phyloP scores from a whole-genome alignment of 768 basidiomycete species.

The Heimioporus sp. region DNA sequence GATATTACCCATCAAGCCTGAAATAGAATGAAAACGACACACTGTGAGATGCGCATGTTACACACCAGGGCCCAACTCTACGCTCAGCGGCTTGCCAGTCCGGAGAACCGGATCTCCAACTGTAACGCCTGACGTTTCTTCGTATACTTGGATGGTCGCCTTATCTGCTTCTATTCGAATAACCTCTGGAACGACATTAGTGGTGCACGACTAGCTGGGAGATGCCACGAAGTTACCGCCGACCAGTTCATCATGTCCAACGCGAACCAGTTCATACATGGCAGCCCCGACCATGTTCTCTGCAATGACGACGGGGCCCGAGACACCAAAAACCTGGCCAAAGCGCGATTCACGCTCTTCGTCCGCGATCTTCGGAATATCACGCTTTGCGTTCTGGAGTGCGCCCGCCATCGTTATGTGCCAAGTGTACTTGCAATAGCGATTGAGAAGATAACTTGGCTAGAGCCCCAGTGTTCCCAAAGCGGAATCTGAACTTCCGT shows the following conservation, averaged over 20 bases:
- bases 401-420: conserved; percentile 81
- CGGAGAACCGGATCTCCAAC: conserved; percentile 97
- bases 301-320: conserved; percentile 97
- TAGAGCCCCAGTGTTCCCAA: conserved; percentile 14
- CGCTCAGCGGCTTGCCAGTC: conserved; percentile 96
- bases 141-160: conserved; percentile 98
- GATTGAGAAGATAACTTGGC: background rate
- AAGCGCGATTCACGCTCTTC: conserved; percentile 87
- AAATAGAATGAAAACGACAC: conserved; percentile 1
- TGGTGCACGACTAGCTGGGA: background rate
- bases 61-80: conserved; percentile 95
- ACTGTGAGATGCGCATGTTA: conserved; percentile 1
- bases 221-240: conserved; percentile 62
- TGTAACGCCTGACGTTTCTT: conserved; percentile 98
- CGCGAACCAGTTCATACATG: conserved; percentile 97
- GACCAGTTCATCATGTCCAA: conserved; percentile 97
- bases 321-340: conserved; percentile 91
- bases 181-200: conserved; percentile 68
- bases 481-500: conserved; percentile 24
- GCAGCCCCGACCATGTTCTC: conserved; percentile 93
- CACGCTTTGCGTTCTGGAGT: conserved; percentile 83
- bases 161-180: conserved; percentile 98
- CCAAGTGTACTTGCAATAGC: background rate
- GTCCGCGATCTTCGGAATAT: conserved; percentile 85
- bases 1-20: conserved; percentile 99